Base-by-base conservation (phyloP, 2,329 filamentous ascomycete species). In the Xylariaceae sp. region DNA sequence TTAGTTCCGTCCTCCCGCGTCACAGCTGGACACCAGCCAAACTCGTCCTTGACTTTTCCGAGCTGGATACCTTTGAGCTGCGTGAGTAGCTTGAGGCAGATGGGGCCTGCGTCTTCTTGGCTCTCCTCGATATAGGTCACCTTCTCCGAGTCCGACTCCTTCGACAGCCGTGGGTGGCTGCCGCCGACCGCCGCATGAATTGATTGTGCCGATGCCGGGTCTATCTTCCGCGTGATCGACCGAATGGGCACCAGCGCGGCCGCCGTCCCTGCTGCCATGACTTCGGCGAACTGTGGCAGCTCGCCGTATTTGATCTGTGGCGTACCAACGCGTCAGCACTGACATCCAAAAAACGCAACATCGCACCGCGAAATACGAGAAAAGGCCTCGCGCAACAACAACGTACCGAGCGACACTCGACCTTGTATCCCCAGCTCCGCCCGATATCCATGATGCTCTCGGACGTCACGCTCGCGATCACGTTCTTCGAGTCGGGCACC, bases 181-280 rank as follows among this genome's bases (percentile, higher is more conserved):
- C 62, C 13, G 15, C 17, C 57, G 8, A 57, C 45, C 9, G 51
- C 48, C n/a, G 63, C 54, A 9, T 61, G 59, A 35, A 69, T 64
- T 15, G 69, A 71, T 30, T 64, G 61, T 11, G 67, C 51, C 12
- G 67, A 65, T 4, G 63, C 56, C 1, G 66, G 52, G 38, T 60
- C 50, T 34, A 67, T 48, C 33, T 72, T 77, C 56, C 89, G 81
- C 3, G 87, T 93, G 62, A 97, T 95, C 53, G 87, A 93, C 47
- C 85, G 85, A 64, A 96, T 93, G 1, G 91, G 91, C 3, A 97
- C 90, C 40, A 98, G 73, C 0, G 88, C 87, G 0, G 90, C 91
- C 0, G 91, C 91, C 0, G 91, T 97, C 2, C 91, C 91, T 3
- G 89, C 90, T 3, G 91, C 93, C 66, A 96, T 82, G 39, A 98